Conservation (phyloP, 495 filamentous ascomycete species). For the Friedmanniomyces endolithicus region DNA sequence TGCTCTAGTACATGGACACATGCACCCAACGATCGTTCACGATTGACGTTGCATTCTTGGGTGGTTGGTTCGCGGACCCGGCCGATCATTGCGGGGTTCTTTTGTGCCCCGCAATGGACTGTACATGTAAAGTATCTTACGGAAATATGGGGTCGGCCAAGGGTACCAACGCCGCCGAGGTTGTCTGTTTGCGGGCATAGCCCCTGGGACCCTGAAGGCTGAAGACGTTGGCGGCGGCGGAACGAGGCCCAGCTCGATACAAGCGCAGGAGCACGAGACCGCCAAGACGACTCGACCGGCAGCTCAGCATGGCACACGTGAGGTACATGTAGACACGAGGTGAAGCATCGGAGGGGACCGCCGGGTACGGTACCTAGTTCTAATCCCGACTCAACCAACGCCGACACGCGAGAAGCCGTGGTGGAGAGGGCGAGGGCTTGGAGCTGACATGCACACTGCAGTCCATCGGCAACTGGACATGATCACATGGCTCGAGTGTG, state of each 20-base stretch:
- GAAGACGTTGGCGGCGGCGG: too few relatives aligned
- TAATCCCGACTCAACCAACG: background rate
- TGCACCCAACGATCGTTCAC: too few relatives aligned
- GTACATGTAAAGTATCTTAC: too few relatives aligned
- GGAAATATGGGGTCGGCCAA: too few relatives aligned
- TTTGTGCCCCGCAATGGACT: background rate
- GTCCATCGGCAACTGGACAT: background rate
- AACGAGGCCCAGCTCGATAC: too few relatives aligned
- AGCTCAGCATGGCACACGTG: background rate
- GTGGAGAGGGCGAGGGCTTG: background rate
- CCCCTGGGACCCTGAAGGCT: too few relatives aligned
- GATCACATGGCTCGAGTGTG: conserved; percentile 3
- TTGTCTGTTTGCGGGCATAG: too few relatives aligned
- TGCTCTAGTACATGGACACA: too few relatives aligned
- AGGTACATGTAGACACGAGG: background rate
- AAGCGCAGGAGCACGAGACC: too few relatives aligned
- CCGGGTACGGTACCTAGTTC: background rate
- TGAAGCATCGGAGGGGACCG: background rate
- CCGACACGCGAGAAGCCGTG: background rate
- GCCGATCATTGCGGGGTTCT: background rate
- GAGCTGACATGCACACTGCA: background rate
- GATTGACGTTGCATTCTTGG: background rate
- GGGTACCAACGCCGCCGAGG: too few relatives aligned
- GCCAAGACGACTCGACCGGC: too few relatives aligned
- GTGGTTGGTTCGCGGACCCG: background rate